Base-by-base conservation (phyloP, 345 rosid species). In the Toxicodendron radicans region DNA sequence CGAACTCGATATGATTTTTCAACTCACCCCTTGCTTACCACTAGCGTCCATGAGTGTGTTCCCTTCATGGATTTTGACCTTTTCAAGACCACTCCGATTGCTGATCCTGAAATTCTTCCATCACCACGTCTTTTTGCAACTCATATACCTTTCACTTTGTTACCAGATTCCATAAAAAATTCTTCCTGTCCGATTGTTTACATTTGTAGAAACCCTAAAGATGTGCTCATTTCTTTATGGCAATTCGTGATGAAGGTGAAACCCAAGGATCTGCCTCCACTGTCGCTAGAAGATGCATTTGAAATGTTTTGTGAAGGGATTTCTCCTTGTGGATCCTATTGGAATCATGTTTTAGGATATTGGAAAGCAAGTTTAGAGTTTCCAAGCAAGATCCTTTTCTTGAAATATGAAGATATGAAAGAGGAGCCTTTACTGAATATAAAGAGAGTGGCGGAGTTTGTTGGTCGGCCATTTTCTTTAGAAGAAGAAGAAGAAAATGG, bases 21-120 rank as follows among this genome's bases (percentile, higher is more conserved):
- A 33, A 58, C 65, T 4, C 76, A 58, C 12, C 73, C 76, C 59
- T 41, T 75, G 48, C 82, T 74, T 17, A 14, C 46, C 14, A 10
- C 2, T 7, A 65, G 23, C 18, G 72, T 78, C 20, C 82, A 75
- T 20, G 79, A 65, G 3, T 45, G 60, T n/a, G 38, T 74, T 51
- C 72, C 79, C 5, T 74, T 74, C 63, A 56, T 74, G 68, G 79
- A 79, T 14, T 1, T 58, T 27, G 45, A 70, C 7, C 12, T 24
- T 12, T 33, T 68, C 11, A 49, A 17, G 24, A 66, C 4, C n/a
- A 5, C 67, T 8, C 45, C 66, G 5, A 23, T n/a, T 64, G 67
- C 30, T 35, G 67, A n/a, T 16, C 51, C 67, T 3, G 68, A 64
- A 46, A 5, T 23, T 46, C 20, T 21, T 3, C 48, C 53, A 2